Evolutionary conservation across 2,329 filamentous ascomycete species (phyloP).

Genomic region (Alternaria sp.): DNA sequence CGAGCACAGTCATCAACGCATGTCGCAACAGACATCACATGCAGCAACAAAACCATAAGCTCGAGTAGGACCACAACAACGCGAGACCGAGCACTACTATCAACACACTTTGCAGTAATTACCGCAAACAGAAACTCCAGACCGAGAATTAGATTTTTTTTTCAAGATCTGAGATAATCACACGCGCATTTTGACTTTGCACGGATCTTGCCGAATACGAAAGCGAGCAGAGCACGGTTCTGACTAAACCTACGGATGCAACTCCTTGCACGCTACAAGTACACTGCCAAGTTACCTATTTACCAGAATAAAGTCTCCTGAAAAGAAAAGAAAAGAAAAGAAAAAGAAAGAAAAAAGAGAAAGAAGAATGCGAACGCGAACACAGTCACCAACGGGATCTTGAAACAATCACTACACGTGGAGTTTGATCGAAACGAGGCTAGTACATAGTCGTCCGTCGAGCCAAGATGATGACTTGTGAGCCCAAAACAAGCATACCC

Average conservation of each 20-base stretch:
- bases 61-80: neutral
- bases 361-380: neutral
- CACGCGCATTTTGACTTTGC: neutral
- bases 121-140: neutral
- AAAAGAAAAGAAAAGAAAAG: no score
- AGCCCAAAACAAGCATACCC: neutral
- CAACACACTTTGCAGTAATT: neutral
- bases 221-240: neutral
- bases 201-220: neutral
- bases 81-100: neutral
- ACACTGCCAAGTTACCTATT: neutral
- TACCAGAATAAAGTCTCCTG: neutral
- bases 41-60: neutral
- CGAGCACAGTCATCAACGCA: slow-evolving; percentile 5
- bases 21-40: neutral
- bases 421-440: neutral
- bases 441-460: neutral
- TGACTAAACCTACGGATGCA: neutral
- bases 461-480: neutral
- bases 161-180: neutral
- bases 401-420: neutral
- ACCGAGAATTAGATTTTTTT: neutral
- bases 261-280: neutral
- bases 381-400: neutral
- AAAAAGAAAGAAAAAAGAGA: no score